These are phyloP conservation scores for Neurospora crassa DNA, from an alignment of 2,329 filamentous ascomycete genomes.

Conservation along the genomic window DNA sequence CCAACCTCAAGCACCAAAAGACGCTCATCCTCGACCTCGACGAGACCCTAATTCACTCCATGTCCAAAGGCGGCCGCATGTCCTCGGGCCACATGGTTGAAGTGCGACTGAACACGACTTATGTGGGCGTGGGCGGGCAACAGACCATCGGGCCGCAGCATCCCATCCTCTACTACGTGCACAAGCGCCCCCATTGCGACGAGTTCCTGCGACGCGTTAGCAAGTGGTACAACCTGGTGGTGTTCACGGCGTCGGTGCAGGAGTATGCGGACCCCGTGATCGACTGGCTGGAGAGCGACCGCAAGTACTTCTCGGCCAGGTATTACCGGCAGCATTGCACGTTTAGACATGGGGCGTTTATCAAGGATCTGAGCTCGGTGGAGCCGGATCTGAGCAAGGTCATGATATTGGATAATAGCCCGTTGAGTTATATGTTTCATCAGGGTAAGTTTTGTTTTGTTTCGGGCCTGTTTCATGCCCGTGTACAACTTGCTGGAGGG, in stretches of 20 bases:
- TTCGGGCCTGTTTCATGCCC: background rate
- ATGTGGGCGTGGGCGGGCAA: slow-evolving; percentile 57
- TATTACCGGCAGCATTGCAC: slow-evolving; percentile 98
- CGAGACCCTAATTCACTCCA: slow-evolving; percentile 95
- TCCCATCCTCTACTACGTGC: slow-evolving; percentile 96
- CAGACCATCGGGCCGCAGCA: slow-evolving; percentile 72
- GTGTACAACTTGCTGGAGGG: background rate
- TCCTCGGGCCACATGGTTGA: slow-evolving; percentile 98
- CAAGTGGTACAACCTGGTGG: slow-evolving; percentile 96
- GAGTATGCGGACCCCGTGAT: slow-evolving; percentile 98
- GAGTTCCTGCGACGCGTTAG: slow-evolving; percentile 80
- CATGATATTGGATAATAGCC: slow-evolving; percentile 98
- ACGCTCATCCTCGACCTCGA: slow-evolving; percentile 93
- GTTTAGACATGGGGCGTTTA: slow-evolving; percentile 88
- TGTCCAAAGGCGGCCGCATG: slow-evolving; percentile 93
- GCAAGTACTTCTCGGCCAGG: slow-evolving; percentile 87
- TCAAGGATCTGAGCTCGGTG: slow-evolving; percentile 93
- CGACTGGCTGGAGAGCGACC: slow-evolving; percentile 94
- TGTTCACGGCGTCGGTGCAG: slow-evolving; percentile 96
- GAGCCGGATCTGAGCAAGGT: slow-evolving; percentile 96
- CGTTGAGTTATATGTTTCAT: slow-evolving; percentile 96
- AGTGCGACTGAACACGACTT: slow-evolving; percentile 71
- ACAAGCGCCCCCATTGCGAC: slow-evolving; percentile 94
- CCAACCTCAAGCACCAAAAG: slow-evolving; percentile 60
- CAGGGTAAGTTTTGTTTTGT: slow-evolving; percentile 57